Conservation (phyloP, 73 alveolate genomes). For the Paramecium caudatum region DNA sequence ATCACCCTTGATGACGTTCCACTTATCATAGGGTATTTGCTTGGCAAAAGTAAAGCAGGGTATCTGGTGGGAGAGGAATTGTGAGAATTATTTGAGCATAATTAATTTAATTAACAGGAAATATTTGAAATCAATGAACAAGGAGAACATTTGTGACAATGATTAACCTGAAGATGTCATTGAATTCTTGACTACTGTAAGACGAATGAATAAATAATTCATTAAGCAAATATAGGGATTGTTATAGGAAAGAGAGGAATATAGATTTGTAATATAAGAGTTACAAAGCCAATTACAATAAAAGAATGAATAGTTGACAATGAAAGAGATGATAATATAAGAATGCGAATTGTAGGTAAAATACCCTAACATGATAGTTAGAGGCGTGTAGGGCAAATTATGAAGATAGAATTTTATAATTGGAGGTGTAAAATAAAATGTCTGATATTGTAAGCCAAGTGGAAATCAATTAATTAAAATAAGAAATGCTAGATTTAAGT, state of each 20-base stretch:
- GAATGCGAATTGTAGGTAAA: constrained; percentile 58
- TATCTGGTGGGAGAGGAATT: background rate
- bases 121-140: background rate
- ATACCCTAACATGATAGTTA: background rate
- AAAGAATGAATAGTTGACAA: background rate
- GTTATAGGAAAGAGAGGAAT: constrained; percentile 6
- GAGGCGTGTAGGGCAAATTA: constrained; percentile 55
- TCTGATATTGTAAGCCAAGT: background rate
- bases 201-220: constrained; percentile 4
- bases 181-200: constrained; percentile 1
- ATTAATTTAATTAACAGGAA: background rate
- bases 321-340: background rate
- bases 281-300: background rate
- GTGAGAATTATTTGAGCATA: constrained; percentile 40
- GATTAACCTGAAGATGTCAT: background rate
- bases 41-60: background rate
- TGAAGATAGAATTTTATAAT: background rate
- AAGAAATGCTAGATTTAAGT: background rate
- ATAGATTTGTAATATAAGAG: constrained; percentile 2
- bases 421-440: background rate
- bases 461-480: background rate
- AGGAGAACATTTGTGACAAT: background rate
- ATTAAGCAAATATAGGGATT: background rate
- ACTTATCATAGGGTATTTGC: constrained; percentile 71
- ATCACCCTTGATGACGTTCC: constrained; percentile 89